Evolutionary conservation across 2,329 filamentous ascomycete species (phyloP).

Genomic region (Huntiella omanensis): DNA sequence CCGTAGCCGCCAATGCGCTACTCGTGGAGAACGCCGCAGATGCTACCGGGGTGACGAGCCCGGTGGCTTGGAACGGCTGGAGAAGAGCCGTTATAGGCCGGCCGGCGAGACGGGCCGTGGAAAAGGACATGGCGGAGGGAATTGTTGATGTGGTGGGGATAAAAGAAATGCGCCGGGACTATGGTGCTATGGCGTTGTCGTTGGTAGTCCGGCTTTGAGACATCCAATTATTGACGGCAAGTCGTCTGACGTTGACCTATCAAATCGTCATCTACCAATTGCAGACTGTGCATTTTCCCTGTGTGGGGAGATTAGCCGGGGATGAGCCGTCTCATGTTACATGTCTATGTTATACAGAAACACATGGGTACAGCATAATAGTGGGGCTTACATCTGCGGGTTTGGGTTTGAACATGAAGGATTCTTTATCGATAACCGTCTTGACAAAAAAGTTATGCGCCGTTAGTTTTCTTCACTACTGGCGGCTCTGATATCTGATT

Average conservation of each 20-base stretch:
- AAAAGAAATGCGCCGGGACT: background rate
- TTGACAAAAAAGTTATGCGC: background rate
- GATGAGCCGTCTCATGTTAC: too few relatives aligned
- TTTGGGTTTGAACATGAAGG: too few relatives aligned
- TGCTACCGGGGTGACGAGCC: constrained; percentile 1
- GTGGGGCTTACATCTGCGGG: too few relatives aligned
- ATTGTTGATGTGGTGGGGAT: constrained; percentile 15
- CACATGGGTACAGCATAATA: too few relatives aligned
- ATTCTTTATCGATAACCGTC: background rate
- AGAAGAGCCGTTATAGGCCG: constrained; percentile 12
- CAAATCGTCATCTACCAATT: too few relatives aligned
- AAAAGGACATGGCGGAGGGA: constrained; percentile 26
- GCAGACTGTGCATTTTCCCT: too few relatives aligned
- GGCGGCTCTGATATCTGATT: background rate
- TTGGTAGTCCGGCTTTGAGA: too few relatives aligned
- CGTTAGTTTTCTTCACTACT: background rate
- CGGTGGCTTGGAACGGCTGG: constrained; percentile 17
- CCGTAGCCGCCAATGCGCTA: constrained; percentile 14
- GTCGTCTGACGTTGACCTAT: background rate
- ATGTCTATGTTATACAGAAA: too few relatives aligned
- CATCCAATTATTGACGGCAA: background rate
- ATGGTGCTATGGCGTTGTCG: too few relatives aligned
- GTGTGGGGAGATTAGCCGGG: too few relatives aligned
- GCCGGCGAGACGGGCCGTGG: constrained; percentile 18
- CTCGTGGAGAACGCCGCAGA: constrained; percentile 26